Percentiles rank a stretch among this genome's conserved stretches.
phyloP scores from a whole-genome alignment of 441 rosid genomes.

The Rhodomyrtus psidioides region DNA sequence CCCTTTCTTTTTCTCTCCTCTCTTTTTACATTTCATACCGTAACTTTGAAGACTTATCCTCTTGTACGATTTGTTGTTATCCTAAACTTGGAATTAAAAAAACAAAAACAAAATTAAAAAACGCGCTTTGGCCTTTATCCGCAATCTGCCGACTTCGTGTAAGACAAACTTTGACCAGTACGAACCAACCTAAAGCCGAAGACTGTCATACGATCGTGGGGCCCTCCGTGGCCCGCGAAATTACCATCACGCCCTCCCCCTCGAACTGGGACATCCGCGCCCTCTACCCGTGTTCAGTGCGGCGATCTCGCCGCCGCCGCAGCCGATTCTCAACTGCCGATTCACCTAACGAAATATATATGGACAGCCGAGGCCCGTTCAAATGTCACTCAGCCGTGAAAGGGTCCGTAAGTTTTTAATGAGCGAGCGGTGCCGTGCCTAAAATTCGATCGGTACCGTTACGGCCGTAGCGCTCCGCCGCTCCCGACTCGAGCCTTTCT shows the following conservation, averaged over 20 bases:
- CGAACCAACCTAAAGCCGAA: not conserved
- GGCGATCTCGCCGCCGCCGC: no score
- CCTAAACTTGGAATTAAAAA: not conserved
- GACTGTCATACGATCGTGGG: not conserved
- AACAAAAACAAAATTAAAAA: no score
- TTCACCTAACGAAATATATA: no score
- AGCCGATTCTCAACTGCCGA: not conserved
- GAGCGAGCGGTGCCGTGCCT: no score
- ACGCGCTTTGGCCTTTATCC: not conserved
- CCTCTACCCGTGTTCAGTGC: rapidly evolving
- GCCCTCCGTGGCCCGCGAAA: not conserved
- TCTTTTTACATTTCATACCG: no score
- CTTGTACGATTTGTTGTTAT: not conserved
- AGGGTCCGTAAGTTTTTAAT: no score
- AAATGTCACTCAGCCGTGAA: no score
- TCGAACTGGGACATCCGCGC: not conserved
- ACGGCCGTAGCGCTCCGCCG: no score
- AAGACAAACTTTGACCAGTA: not conserved
- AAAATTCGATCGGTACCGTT: no score
- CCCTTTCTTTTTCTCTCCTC: no score
- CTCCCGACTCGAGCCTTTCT: no score
- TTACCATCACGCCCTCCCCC: not conserved
- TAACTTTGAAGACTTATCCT: not conserved
- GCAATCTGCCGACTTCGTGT: not conserved
- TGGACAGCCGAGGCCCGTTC: no score